A percentile compares a stretch with the other conserved stretches of the same genome.
phyloP scores from a whole-genome alignment of 495 filamentous ascomycete species.

The Penicillium goetzii region DNA sequence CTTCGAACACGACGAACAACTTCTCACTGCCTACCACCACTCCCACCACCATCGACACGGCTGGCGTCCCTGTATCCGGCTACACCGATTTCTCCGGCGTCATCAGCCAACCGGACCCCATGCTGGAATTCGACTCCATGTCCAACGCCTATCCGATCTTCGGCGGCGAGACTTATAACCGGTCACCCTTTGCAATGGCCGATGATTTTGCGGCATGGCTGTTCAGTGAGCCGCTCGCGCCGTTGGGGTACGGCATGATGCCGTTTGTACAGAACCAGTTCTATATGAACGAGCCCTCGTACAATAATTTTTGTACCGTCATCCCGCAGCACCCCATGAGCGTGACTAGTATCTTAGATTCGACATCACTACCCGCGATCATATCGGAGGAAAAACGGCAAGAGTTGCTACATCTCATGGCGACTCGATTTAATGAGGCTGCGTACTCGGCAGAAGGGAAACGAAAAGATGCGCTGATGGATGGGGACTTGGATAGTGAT shows the following conservation, averaged over 20 bases:
- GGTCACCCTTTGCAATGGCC: constrained; percentile 86
- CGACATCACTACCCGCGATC: constrained; percentile 73
- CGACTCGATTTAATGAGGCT: constrained; percentile 77
- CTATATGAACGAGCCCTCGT: constrained; percentile 46
- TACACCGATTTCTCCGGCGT: constrained; percentile 35
- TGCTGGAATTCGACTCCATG: constrained; percentile 62
- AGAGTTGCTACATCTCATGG: constrained; percentile 84
- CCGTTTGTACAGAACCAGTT: constrained; percentile 45
- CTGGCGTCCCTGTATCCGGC: constrained; percentile 25
- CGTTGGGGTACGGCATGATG: constrained; percentile 45
- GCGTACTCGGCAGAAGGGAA: constrained; percentile 73
- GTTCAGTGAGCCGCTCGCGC: constrained; percentile 68
- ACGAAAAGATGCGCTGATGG: constrained; percentile 76
- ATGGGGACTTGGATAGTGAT: constrained; percentile 74
- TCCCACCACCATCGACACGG: constrained; percentile 33
- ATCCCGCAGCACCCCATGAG: constrained; percentile 78
- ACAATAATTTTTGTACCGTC: constrained; percentile 42
- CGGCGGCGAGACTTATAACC: constrained; percentile 76
- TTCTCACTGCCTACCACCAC: constrained; percentile 30
- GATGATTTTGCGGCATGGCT: constrained; percentile 93
- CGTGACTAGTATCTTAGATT: constrained; percentile 86
- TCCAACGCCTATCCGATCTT: constrained; percentile 81
- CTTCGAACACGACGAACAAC: constrained; percentile 18
- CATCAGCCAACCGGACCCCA: constrained; percentile 25
- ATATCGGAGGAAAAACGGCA: constrained; percentile 87